phyloP scores from a whole-genome alignment of 2,329 filamentous ascomycete species.

The Corynespora cassiicola region DNA sequence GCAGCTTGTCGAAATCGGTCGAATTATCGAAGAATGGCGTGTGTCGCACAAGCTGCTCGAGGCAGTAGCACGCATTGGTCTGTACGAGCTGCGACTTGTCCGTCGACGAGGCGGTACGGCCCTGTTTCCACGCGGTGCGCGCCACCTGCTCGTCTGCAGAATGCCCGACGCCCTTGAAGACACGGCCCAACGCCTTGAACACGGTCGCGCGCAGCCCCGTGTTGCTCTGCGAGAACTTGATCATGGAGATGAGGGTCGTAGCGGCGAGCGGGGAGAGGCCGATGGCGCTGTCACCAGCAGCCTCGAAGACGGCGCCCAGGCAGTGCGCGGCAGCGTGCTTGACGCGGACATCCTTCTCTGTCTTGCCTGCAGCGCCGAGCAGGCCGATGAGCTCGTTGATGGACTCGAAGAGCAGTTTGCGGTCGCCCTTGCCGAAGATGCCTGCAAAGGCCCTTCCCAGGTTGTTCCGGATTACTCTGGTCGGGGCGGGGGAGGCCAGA shows the following conservation, averaged over 20 bases:
- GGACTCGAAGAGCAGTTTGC: conserved; percentile 91
- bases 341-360: conserved; percentile 76
- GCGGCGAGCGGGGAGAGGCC: conserved; percentile 79
- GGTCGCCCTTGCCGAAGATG: conserved; percentile 83
- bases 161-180: conserved; percentile 74
- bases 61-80: conserved; percentile 77
- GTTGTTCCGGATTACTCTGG: conserved; percentile 88
- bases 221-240: conserved; percentile 81
- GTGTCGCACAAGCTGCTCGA: conserved; percentile 73
- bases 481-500: conserved; percentile 79
- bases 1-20: conserved; percentile 88
- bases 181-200: conserved; percentile 76
- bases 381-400: conserved; percentile 85
- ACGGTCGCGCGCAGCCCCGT: conserved; percentile 81
- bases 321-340: conserved; percentile 90
- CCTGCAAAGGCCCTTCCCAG: conserved; percentile 83
- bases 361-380: conserved; percentile 72
- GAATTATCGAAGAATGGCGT: conserved; percentile 88
- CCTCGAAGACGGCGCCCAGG: conserved; percentile 85
- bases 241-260: conserved; percentile 74
- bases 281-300: conserved; percentile 93
- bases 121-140: conserved; percentile 94
- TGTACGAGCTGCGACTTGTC: conserved; percentile 88
- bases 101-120: conserved; percentile 73
- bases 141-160: conserved; percentile 84